Evolutionary conservation across 306 rosid genomes (phyloP).

Genomic region (Oxytropis ochrocephala): DNA sequence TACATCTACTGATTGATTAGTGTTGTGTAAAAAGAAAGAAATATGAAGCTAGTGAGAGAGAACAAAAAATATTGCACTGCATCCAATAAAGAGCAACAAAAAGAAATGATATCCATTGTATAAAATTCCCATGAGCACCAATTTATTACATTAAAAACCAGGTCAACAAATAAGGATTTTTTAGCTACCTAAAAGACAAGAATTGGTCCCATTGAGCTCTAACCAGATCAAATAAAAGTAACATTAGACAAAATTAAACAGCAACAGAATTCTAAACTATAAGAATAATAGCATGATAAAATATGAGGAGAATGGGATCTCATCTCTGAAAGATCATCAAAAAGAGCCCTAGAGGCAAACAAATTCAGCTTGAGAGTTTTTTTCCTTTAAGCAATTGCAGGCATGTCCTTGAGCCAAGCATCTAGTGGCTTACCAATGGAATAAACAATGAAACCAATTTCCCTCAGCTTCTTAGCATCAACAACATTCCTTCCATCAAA

Average conservation of each 20-base stretch:
- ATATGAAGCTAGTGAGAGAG: not conserved
- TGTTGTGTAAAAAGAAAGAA: too few relatives aligned
- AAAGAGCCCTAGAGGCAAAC: not conserved
- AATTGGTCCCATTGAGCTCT: conserved; percentile 25
- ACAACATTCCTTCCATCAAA: conserved; percentile 71
- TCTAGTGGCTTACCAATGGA: conserved; percentile 82
- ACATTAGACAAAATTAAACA: not conserved
- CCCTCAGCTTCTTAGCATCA: conserved; percentile 57
- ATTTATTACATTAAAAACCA: conserved; percentile 40
- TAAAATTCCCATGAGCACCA: conserved; percentile 26
- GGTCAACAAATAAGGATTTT: conserved; percentile 35
- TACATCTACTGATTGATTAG: not conserved
- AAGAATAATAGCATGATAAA: conserved; percentile 1
- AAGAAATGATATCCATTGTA: conserved; percentile 26
- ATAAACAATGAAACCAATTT: conserved; percentile 77
- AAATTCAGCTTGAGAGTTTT: conserved; percentile 3
- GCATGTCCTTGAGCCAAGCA: conserved; percentile 90
- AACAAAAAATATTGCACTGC: not conserved
- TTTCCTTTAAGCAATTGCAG: conserved; percentile 58
- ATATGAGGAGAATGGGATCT: conserved; percentile 13
- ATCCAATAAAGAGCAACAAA: not conserved
- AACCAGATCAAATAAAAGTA: conserved; percentile 22
- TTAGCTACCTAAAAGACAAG: conserved; percentile 28
- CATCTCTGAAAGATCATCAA: conserved; percentile 22
- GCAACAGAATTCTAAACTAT: conserved; percentile 27